These are phyloP conservation scores for Patellifolia procumbens DNA, from an alignment of 179 eudicot species.

Conservation along the genomic window DNA sequence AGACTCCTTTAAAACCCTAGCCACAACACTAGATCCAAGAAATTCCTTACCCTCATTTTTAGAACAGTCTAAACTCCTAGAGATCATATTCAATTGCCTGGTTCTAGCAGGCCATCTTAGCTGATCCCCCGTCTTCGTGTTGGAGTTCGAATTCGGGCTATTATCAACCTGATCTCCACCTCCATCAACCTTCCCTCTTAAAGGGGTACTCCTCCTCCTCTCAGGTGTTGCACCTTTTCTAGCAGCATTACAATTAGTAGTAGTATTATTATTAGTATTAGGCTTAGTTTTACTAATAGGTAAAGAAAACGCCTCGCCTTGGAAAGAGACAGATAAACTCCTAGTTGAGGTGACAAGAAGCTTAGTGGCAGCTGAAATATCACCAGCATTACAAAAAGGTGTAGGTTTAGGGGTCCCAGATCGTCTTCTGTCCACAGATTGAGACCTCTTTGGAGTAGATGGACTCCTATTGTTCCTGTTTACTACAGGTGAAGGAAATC, in stretches of 20 bases:
- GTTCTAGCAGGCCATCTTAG: slow-evolving; percentile 82
- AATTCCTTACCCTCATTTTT: slow-evolving; percentile 46
- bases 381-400: slow-evolving; percentile 45
- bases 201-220: slow-evolving; percentile 64
- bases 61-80: slow-evolving; percentile 63
- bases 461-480: slow-evolving; percentile 39
- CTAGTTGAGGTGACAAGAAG: slow-evolving; percentile 77
- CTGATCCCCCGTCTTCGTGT: slow-evolving; percentile 62
- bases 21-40: slow-evolving; percentile 62
- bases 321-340: slow-evolving; percentile 93
- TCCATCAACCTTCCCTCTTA: slow-evolving; percentile 57
- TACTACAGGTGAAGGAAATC: slow-evolving; percentile 31
- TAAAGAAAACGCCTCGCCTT: slow-evolving; percentile 82
- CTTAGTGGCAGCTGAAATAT: slow-evolving; percentile 70
- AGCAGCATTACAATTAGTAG: slow-evolving; percentile 26
- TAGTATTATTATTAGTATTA: slow-evolving; percentile 22
- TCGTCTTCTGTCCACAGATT: slow-evolving; percentile 75
- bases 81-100: slow-evolving; percentile 45
- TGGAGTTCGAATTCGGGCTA: slow-evolving; percentile 31
- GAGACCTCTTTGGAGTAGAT: slow-evolving; percentile 60
- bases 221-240: slow-evolving; percentile 89
- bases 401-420: slow-evolving; percentile 43
- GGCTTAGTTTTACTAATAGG: slow-evolving; percentile 86
- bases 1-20: slow-evolving; percentile 59
- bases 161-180: slow-evolving; percentile 69